Evolutionary conservation across 1,139 yeast genomes (phyloP).

Genomic region (Candida sojae): DNA sequence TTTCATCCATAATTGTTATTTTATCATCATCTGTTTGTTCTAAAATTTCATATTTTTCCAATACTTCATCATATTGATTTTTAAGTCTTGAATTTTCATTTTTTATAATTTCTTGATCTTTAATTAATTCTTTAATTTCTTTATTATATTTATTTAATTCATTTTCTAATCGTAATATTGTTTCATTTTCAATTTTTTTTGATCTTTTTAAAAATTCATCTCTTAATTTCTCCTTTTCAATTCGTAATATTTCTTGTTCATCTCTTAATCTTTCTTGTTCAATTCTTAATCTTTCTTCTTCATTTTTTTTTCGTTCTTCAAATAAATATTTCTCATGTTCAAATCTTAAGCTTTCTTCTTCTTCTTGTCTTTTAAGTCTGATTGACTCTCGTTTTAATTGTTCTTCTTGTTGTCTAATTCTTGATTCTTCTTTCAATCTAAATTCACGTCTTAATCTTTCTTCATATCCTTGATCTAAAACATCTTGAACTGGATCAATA

Average conservation of each 20-base stretch:
- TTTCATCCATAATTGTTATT: background rate
- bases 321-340: background rate
- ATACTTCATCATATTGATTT: background rate
- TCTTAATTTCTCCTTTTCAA: background rate
- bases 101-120: background rate
- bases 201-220: background rate
- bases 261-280: background rate
- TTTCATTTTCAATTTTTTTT: background rate
- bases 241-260: background rate
- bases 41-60: background rate
- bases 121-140: background rate
- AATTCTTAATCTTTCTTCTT: background rate
- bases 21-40: background rate
- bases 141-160: background rate
- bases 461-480: conserved; percentile 1
- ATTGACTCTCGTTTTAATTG: background rate
- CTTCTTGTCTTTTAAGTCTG: background rate
- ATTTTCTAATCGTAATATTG: background rate
- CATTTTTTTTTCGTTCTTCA: background rate
- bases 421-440: background rate
- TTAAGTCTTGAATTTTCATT: background rate
- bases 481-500: conserved; percentile 8
- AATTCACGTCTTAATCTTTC: background rate
- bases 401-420: background rate
- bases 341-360: background rate